Conservation (phyloP, 768 basidiomycete genomes). For the Rhodotorula kratochvilovae region DNA sequence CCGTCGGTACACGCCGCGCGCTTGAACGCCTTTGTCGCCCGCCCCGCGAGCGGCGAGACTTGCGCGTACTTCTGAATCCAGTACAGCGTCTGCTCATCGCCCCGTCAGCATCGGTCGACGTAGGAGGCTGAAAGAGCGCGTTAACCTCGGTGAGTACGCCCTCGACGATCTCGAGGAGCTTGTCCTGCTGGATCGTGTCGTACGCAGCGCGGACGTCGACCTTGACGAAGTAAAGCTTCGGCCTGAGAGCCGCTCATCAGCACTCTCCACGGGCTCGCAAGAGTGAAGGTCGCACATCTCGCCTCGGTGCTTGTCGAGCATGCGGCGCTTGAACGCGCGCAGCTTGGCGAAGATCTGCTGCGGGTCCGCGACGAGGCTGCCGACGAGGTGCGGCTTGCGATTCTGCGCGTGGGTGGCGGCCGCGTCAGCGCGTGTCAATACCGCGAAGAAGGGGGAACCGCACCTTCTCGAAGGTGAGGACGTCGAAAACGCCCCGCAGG, state of each 20-base stretch:
- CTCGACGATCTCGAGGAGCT: conserved; percentile 69
- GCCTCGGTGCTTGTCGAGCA: conserved; percentile 36
- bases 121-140: no score
- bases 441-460: no score
- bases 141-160: conserved; percentile 67
- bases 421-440: no score
- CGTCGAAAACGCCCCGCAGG: conserved; percentile 75
- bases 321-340: conserved; percentile 61
- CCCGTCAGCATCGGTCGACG: background rate
- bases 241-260: conserved; percentile 52
- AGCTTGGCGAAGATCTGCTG: conserved; percentile 75
- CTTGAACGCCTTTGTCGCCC: conserved; percentile 7
- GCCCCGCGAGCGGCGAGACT: conserved; percentile 56
- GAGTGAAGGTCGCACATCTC: background rate
- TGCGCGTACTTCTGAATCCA: conserved; percentile 67
- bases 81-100: conserved; percentile 60
- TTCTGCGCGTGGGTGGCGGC: conserved; percentile 57
- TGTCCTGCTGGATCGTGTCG: conserved; percentile 88
- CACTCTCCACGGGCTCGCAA: no score
- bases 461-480: conserved; percentile 85
- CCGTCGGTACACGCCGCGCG: conserved; percentile 61
- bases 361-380: conserved; percentile 74
- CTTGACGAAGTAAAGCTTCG: conserved; percentile 90
- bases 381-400: conserved; percentile 60
- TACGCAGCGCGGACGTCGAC: conserved; percentile 94